Evolutionary conservation across 2,329 filamentous ascomycete genomes (phyloP).

Genomic region (Phialemoniopsis sp.): DNA sequence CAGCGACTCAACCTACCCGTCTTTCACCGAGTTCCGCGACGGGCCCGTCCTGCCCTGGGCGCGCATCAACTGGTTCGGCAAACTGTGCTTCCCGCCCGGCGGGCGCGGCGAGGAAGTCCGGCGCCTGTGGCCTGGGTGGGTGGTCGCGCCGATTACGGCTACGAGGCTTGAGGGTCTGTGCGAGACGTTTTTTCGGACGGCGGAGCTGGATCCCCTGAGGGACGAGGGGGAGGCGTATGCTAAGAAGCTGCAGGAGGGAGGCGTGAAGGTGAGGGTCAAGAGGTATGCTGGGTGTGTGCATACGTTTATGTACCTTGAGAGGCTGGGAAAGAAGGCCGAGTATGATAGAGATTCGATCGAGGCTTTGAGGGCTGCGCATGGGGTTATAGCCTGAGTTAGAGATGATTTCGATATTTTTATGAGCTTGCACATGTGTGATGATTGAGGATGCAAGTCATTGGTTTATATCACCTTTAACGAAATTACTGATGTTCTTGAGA

Average conservation of each 20-base stretch:
- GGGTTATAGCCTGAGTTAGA: background rate
- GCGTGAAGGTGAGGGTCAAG: conserved; percentile 29
- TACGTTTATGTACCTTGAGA: conserved; percentile 26
- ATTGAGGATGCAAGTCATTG: no score
- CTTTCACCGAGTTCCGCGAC: conserved; percentile 26
- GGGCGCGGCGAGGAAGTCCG: conserved; percentile 16
- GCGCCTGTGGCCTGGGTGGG: conserved; percentile 25
- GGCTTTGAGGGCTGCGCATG: conserved; percentile 24
- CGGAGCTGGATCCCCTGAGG: conserved; percentile 28
- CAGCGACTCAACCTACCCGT: conserved; percentile 26
- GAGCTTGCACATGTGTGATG: no score
- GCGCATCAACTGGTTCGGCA: conserved; percentile 26
- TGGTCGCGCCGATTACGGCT: conserved; percentile 23
- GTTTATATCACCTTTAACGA: no score
- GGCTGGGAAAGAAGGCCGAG: conserved; percentile 21
- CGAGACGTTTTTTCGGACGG: conserved; percentile 26
- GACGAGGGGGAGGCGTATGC: conserved; percentile 36
- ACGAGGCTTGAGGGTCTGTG: conserved; percentile 23
- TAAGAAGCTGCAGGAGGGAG: conserved; percentile 26
- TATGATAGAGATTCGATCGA: conserved; percentile 24
- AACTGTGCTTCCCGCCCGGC: conserved; percentile 19
- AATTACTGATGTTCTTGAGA: no score
- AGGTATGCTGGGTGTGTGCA: conserved; percentile 30
- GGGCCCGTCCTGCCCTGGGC: conserved; percentile 26
- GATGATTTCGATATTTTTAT: no score